Percentiles rank a stretch among this genome's conserved stretches.
Evolutionary conservation across 75 land plant species (phyloP).

Genomic region (Larix kaempferi): DNA sequence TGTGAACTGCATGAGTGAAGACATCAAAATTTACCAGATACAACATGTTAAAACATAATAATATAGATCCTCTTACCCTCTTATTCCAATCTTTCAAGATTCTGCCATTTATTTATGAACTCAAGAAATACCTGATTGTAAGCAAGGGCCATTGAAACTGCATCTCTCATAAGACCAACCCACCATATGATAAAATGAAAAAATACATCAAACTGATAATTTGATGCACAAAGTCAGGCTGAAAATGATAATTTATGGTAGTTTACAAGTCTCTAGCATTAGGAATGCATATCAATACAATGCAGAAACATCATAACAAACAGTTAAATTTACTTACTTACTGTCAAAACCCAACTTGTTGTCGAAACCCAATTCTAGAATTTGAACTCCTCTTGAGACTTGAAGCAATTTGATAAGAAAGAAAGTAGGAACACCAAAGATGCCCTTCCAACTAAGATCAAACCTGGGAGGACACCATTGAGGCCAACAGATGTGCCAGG

Average conservation of each 20-base stretch:
- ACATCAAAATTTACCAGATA: background rate
- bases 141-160: constrained; percentile 95
- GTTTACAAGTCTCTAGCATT: background rate
- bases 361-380: constrained; percentile 54
- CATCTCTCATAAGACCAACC: constrained; percentile 97
- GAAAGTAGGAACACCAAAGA: constrained; percentile 89
- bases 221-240: background rate
- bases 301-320: background rate
- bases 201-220: constrained; percentile 1
- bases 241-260: background rate
- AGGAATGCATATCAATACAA: background rate
- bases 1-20: constrained; percentile 61
- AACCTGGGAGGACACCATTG: constrained; percentile 47
- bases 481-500: constrained; percentile 56
- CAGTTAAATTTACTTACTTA: constrained; percentile 45
- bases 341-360: no score
- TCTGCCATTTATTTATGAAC: background rate
- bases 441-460: constrained; percentile 76
- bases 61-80: background rate
- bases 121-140: constrained; percentile 67
- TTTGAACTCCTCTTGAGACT: constrained; percentile 14
- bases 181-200: constrained; percentile 79
- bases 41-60: background rate
- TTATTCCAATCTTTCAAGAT: background rate
- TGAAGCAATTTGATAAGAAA: constrained; percentile 59